Evolutionary conservation across 208 protist species (phyloP).

Genomic region (Crithidia bombi): DNA sequence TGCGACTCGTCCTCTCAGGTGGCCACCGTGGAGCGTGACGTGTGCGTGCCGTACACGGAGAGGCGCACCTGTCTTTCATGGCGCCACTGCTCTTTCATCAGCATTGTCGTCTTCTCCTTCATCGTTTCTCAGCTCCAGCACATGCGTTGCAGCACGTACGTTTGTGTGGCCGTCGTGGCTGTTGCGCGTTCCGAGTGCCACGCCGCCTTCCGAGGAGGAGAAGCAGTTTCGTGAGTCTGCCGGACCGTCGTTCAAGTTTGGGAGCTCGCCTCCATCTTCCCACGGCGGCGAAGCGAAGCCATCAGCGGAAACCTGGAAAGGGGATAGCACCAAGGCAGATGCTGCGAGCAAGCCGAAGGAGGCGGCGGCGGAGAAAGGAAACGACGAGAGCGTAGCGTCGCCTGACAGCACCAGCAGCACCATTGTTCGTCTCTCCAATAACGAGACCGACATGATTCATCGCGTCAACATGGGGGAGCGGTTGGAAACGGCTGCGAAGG

Average conservation of each 20-base stretch:
- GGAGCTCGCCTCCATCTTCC: background rate
- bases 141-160: conserved; percentile 8
- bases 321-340: background rate
- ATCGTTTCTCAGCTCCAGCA: conserved; percentile 6
- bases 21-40: background rate
- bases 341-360: background rate
- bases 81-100: background rate
- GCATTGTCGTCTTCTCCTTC: background rate
- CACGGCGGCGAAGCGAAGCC: background rate
- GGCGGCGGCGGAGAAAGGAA: background rate
- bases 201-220: conserved; percentile 23
- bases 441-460: conserved; percentile 23
- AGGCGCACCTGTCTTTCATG: background rate
- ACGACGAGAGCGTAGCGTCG: background rate
- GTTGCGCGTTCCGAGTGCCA: conserved; percentile 5
- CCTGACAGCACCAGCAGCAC: conserved; percentile 1
- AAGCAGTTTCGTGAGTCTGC: conserved; percentile 11
- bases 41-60: conserved; percentile 1
- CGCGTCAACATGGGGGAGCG: conserved; percentile 17
- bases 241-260: background rate
- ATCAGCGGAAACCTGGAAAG: background rate
- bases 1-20: background rate
- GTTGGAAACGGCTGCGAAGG: conserved; percentile 7
- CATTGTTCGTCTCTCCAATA: conserved; percentile 15
- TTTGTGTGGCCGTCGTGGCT: conserved; percentile 29